Conservation (phyloP, 305 asterid species). For the Nicotiana rustica region DNA sequence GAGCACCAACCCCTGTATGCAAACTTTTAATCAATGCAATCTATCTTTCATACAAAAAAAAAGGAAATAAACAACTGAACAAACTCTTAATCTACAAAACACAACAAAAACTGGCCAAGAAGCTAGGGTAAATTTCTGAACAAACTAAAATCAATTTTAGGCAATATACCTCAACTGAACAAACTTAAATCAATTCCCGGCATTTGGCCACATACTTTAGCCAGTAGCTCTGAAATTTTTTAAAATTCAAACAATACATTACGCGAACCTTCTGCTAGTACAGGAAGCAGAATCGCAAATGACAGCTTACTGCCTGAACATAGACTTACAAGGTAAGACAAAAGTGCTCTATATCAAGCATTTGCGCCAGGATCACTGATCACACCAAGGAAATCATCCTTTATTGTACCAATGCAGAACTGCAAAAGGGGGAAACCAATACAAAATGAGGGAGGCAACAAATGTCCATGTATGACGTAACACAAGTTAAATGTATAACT, state of each 20-base stretch:
- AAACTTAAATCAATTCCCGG: neutral
- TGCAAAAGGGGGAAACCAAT: conserved; percentile 42
- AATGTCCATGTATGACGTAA: neutral
- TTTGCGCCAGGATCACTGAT: conserved; percentile 67
- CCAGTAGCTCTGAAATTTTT: neutral
- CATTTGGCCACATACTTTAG: neutral
- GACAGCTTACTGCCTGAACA: neutral
- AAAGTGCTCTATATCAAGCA: conserved; percentile 45
- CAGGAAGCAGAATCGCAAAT: neutral
- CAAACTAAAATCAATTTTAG: too few relatives aligned
- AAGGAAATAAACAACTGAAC: neutral
- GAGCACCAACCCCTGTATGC: too few relatives aligned
- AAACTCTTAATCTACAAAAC: neutral
- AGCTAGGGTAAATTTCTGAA: too few relatives aligned
- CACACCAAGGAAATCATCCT: conserved; percentile 85
- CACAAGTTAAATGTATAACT: neutral
- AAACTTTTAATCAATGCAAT: too few relatives aligned
- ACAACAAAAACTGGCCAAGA: neutral
- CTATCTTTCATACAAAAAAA: too few relatives aligned
- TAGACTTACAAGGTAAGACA: neutral
- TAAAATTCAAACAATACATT: neutral
- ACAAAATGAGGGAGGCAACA: neutral
- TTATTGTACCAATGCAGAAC: conserved; percentile 90
- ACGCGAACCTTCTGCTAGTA: neutral
- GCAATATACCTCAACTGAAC: neutral